A percentile compares a stretch with the other conserved stretches of the same genome.
Evolutionary conservation across 176 grass and related monocot genomes (phyloP).

Genomic region (Cenchrus fungigraminus): DNA sequence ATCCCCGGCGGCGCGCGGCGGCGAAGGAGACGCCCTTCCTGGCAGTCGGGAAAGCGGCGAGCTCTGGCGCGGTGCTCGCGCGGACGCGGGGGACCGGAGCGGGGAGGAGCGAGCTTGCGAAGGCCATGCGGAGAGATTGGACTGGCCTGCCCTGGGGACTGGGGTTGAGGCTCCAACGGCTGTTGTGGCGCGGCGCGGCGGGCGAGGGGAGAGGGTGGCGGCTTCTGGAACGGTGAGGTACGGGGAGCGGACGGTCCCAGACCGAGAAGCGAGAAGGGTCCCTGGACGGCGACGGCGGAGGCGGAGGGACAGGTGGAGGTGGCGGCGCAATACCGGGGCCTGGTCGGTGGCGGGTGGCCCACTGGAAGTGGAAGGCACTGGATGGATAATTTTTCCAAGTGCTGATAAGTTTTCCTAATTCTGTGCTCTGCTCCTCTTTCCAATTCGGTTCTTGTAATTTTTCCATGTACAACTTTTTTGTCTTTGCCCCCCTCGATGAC

Average conservation of each 20-base stretch:
- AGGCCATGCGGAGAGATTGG: slow-evolving; percentile 39
- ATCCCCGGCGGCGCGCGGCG: slow-evolving; percentile 23
- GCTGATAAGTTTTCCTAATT: too few species aligned
- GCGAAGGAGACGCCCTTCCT: slow-evolving; percentile 38
- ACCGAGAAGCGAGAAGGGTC: not conserved
- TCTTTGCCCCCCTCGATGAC: too few species aligned
- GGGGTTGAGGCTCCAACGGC: not conserved
- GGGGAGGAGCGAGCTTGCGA: slow-evolving; percentile 39
- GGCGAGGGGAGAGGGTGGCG: slow-evolving; percentile 20
- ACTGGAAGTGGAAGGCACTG: slow-evolving; percentile 11
- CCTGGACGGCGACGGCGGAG: slow-evolving; percentile 33
- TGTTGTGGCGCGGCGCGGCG: slow-evolving; percentile 15
- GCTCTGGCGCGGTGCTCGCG: slow-evolving; percentile 29
- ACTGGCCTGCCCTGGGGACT: not conserved
- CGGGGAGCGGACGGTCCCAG: not conserved
- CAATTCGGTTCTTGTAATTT: not conserved
- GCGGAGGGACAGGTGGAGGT: slow-evolving; percentile 13
- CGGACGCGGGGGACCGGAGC: slow-evolving; percentile 37
- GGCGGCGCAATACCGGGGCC: not conserved
- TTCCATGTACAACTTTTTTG: not conserved
- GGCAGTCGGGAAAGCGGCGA: slow-evolving; percentile 32
- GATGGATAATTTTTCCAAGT: slow-evolving; percentile 39
- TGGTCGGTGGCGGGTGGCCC: slow-evolving; percentile 25
- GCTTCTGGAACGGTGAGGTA: slow-evolving; percentile 37
- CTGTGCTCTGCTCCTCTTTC: too few species aligned